These are phyloP conservation scores for Chrysoporthe cubensis DNA, from an alignment of 2,329 filamentous ascomycete species.

Conservation along the genomic window DNA sequence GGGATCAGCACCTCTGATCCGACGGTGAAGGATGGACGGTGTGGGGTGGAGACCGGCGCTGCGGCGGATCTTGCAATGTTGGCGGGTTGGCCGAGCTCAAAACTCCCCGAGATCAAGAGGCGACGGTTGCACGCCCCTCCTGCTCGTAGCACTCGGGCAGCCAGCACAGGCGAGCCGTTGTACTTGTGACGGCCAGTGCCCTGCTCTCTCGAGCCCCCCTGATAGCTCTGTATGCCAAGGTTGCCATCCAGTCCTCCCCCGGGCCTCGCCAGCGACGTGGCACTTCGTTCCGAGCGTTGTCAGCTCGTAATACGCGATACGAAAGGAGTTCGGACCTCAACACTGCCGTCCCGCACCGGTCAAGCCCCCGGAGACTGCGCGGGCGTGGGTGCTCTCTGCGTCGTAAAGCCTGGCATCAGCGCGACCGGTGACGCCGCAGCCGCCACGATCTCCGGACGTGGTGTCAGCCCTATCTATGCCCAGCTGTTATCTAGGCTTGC, in stretches of 20 bases:
- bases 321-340: neutral
- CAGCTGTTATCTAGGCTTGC: neutral
- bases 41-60: neutral
- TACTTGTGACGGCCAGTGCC: neutral
- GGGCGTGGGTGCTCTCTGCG: neutral
- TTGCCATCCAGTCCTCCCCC: neutral
- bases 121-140: neutral
- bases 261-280: neutral
- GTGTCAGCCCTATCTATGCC: neutral
- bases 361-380: neutral
- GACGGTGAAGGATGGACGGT: neutral
- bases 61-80: neutral
- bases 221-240: neutral
- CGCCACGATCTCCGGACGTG: too few species aligned
- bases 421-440: neutral
- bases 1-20: neutral
- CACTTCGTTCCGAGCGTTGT: neutral
- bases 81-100: neutral
- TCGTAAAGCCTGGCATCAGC: neutral
- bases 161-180: neutral
- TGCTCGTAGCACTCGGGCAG: neutral
- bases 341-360: too few species aligned
- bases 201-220: neutral
- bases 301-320: neutral
- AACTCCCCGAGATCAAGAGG: neutral